A percentile compares a stretch with the other conserved stretches of the same genome.
Conservation (phyloP, 2,329 filamentous ascomycete genomes). For the Botrytis pseudocinerea region DNA sequence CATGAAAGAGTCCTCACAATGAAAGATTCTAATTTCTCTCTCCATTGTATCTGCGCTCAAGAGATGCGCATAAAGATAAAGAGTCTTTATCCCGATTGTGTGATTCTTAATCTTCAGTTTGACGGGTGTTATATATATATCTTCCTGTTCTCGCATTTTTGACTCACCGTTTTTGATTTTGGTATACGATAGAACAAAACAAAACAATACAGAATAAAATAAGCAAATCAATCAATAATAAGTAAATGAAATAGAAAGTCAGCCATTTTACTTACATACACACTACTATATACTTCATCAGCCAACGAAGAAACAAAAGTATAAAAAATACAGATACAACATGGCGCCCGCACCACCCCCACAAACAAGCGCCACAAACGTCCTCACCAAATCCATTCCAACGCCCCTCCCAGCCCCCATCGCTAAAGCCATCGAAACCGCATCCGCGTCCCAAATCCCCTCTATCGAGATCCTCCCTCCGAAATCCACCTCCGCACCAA, state of each 20-base stretch:
- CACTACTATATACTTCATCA: not conserved
- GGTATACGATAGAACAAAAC: not conserved
- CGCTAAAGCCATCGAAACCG: not conserved
- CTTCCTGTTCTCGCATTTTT: not conserved
- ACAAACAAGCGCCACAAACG: not conserved
- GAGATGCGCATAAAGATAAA: not conserved
- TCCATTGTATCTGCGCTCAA: not conserved
- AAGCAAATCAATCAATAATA: too few relatives aligned
- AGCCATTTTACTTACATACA: not conserved
- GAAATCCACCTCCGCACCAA: not conserved
- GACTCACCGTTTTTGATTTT: not conserved
- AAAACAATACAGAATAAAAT: too few relatives aligned
- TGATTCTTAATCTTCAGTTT: not conserved
- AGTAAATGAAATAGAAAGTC: not conserved
- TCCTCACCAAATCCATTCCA: too few relatives aligned
- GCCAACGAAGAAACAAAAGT: not conserved
- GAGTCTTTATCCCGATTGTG: not conserved
- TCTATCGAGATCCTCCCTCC: not conserved
- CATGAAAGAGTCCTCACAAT: not conserved
- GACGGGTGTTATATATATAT: not conserved
- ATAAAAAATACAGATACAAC: not conserved
- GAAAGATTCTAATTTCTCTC: not conserved
- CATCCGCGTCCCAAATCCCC: not conserved
- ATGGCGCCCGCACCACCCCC: constrained; percentile 1
- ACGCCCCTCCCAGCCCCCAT: not conserved